phyloP scores from a whole-genome alignment of 202 grass and related monocot species.

The Schoenoplectus triqueter region DNA sequence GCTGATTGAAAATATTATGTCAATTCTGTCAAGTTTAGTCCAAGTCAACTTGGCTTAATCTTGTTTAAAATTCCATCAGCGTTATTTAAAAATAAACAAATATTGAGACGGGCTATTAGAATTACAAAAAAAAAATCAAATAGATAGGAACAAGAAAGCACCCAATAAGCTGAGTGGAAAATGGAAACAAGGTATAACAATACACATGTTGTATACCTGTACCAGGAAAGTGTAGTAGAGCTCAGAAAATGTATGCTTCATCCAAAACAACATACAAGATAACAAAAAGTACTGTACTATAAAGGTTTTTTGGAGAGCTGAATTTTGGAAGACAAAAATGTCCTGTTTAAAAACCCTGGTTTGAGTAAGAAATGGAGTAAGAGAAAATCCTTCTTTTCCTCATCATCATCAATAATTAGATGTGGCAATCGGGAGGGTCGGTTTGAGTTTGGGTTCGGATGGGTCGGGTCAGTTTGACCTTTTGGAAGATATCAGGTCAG shows the following conservation, averaged over 20 bases:
- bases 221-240: not conserved
- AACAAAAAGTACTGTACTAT: not conserved
- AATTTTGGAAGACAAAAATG: slow-evolving; percentile 36
- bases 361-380: not conserved
- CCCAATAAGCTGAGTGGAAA: not conserved
- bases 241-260: not conserved
- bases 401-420: not conserved
- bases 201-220: not conserved
- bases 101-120: not conserved
- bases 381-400: not conserved
- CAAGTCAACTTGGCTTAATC: not conserved
- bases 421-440: too few species aligned
- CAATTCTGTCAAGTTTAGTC: not conserved
- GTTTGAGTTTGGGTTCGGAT: too few species aligned
- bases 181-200: not conserved
- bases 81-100: not conserved
- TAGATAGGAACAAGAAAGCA: not conserved
- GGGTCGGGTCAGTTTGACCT: too few species aligned
- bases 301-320: not conserved
- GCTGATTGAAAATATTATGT: slow-evolving; percentile 9
- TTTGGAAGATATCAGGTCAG: too few species aligned
- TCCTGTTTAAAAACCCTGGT: slow-evolving; percentile 9
- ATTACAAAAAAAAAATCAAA: not conserved
- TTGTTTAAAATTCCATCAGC: not conserved
- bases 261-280: slow-evolving; percentile 29